These are phyloP conservation scores for Pueraria montana DNA, from an alignment of 306 rosid species.

Conservation along the genomic window DNA sequence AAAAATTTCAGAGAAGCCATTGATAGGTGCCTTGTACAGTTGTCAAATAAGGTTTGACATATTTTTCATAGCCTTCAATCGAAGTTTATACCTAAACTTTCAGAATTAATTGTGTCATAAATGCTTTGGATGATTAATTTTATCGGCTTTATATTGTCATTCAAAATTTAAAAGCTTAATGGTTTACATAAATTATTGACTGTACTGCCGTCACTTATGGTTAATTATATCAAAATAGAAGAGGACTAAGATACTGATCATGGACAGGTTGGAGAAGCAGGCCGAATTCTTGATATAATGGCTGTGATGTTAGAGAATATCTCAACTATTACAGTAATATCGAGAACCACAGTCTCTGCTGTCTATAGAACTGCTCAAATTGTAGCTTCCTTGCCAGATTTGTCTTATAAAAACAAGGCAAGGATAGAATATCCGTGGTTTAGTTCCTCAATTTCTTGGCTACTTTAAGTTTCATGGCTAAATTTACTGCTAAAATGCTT, in stretches of 20 bases:
- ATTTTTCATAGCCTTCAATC: slow-evolving; percentile 32
- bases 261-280: slow-evolving; percentile 88
- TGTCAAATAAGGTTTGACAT: slow-evolving; percentile 74
- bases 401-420: slow-evolving; percentile 87
- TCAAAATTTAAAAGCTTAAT: background rate
- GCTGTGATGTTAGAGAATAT: slow-evolving; percentile 86
- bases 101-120: slow-evolving; percentile 35
- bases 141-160: slow-evolving; percentile 33
- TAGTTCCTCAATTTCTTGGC: slow-evolving; percentile 37
- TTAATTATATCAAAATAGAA: slow-evolving; percentile 17
- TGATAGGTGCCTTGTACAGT: slow-evolving; percentile 84
- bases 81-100: slow-evolving; percentile 24
- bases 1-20: slow-evolving; percentile 75
- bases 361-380: slow-evolving; percentile 85
- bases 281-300: slow-evolving; percentile 85
- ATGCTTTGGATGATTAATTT: slow-evolving; percentile 10
- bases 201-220: slow-evolving; percentile 4
- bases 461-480: slow-evolving; percentile 41
- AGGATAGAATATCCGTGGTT: slow-evolving; percentile 49
- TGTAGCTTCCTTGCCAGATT: slow-evolving; percentile 81
- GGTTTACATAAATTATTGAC: background rate
- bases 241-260: slow-evolving; percentile 46
- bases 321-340: slow-evolving; percentile 66
- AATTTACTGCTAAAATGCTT: slow-evolving; percentile 46
- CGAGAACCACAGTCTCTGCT: slow-evolving; percentile 78